Conservation (phyloP, 805 yeast genomes). For the Metschnikowia kunwiensis region DNA sequence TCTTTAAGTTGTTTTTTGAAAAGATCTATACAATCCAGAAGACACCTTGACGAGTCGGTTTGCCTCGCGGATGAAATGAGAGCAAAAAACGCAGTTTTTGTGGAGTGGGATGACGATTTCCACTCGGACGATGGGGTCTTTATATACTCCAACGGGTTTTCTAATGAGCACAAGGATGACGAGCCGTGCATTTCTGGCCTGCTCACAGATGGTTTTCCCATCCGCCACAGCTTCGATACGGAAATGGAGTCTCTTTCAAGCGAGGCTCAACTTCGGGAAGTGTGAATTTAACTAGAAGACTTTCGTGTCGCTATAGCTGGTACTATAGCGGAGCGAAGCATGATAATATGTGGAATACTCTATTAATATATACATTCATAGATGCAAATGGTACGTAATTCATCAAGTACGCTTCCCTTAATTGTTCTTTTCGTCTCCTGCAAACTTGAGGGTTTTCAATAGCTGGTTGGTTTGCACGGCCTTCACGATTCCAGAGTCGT, state of each 20-base stretch:
- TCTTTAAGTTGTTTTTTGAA: conserved; percentile 70
- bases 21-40: conserved; percentile 56
- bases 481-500: conserved; percentile 10
- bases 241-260: conserved; percentile 4
- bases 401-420: too few species aligned
- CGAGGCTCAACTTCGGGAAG: too few species aligned
- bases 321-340: too few species aligned
- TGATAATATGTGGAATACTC: too few species aligned
- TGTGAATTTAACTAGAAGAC: too few species aligned
- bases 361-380: too few species aligned
- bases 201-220: neutral
- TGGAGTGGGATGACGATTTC: conserved; percentile 24
- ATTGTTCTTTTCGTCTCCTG: too few species aligned
- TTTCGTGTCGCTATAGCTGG: too few species aligned
- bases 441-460: conserved; percentile 1
- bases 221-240: neutral
- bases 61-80: conserved; percentile 11
- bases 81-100: conserved; percentile 6
- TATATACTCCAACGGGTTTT: conserved; percentile 42
- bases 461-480: conserved; percentile 25
- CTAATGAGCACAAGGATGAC: conserved; percentile 20
- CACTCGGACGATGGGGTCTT: conserved; percentile 44
- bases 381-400: too few species aligned
- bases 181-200: neutral
- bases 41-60: conserved; percentile 32